These are phyloP conservation scores for Nakaseomyces glabratus DNA, from an alignment of 1,139 yeast genomes.

Conservation along the genomic window DNA sequence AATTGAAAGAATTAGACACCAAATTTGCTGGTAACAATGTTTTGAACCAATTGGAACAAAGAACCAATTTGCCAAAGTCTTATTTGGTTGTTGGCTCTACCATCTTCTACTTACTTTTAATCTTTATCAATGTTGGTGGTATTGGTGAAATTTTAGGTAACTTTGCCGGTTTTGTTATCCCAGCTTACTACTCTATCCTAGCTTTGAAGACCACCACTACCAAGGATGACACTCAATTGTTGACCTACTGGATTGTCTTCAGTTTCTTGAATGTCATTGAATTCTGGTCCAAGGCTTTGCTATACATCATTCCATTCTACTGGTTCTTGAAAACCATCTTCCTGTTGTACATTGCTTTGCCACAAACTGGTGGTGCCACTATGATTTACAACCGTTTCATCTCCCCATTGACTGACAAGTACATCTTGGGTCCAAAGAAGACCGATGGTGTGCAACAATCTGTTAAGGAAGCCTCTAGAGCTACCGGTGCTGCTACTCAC, in stretches of 20 bases:
- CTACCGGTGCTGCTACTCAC: conserved; percentile 25
- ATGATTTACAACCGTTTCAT: conserved; percentile 55
- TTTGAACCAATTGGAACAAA: conserved; percentile 50
- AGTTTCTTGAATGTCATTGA: conserved; percentile 85
- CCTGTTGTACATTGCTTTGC: conserved; percentile 81
- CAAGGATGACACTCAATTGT: conserved; percentile 73
- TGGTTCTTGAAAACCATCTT: conserved; percentile 86
- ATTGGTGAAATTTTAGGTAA: conserved; percentile 89
- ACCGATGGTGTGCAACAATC: conserved; percentile 35
- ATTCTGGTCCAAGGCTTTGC: conserved; percentile 89
- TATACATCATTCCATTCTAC: conserved; percentile 94
- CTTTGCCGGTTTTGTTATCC: conserved; percentile 82
- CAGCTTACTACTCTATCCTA: conserved; percentile 78
- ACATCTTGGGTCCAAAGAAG: conserved; percentile 18
- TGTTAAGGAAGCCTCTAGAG: conserved; percentile 42
- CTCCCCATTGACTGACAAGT: conserved; percentile 63
- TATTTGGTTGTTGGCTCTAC: conserved; percentile 66
- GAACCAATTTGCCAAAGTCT: conserved; percentile 75
- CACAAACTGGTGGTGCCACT: conserved; percentile 79
- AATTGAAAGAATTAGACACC: conserved; percentile 21
- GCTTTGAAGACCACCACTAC: conserved; percentile 68
- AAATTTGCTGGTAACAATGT: conserved; percentile 36
- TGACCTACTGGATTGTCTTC: conserved; percentile 95
- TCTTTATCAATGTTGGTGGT: conserved; percentile 86
- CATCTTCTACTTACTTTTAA: conserved; percentile 59